Evolutionary conservation across 148 eudicot genomes (phyloP).

Genomic region (Nepenthes gracilis): DNA sequence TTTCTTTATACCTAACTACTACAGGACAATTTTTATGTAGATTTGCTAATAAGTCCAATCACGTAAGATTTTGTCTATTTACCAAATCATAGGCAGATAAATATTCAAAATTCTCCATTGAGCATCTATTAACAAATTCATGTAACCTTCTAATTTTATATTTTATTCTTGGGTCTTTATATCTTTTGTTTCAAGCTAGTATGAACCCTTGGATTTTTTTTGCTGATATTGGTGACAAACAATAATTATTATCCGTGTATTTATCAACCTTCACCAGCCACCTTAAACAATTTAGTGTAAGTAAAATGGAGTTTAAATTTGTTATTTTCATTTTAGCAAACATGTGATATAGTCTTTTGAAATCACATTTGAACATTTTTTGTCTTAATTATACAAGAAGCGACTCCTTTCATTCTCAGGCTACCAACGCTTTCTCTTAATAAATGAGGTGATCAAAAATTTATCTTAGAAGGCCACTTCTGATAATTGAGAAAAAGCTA

Average conservation of each 20-base stretch:
- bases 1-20: too few species aligned
- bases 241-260: constrained; percentile 73
- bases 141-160: not conserved
- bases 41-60: too few species aligned
- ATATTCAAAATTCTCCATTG: not conserved
- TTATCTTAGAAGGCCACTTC: too few species aligned
- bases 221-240: constrained; percentile 99
- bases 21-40: too few species aligned
- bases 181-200: constrained; percentile 76
- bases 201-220: constrained; percentile 78
- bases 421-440: too few species aligned
- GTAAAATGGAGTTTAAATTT: constrained; percentile 14
- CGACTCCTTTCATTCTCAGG: too few species aligned
- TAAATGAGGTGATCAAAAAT: too few species aligned
- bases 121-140: not conserved
- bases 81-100: not conserved
- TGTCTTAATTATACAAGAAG: too few species aligned
- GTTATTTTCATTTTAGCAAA: not conserved
- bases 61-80: not conserved
- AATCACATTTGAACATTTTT: not conserved
- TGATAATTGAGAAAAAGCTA: too few species aligned
- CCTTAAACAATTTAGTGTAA: constrained; percentile 89
- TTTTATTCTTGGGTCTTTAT: constrained; percentile 51
- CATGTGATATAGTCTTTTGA: not conserved
- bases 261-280: constrained; percentile 96